Conservation (phyloP, 78 protist species). For the Dictyostelium purpureum region DNA sequence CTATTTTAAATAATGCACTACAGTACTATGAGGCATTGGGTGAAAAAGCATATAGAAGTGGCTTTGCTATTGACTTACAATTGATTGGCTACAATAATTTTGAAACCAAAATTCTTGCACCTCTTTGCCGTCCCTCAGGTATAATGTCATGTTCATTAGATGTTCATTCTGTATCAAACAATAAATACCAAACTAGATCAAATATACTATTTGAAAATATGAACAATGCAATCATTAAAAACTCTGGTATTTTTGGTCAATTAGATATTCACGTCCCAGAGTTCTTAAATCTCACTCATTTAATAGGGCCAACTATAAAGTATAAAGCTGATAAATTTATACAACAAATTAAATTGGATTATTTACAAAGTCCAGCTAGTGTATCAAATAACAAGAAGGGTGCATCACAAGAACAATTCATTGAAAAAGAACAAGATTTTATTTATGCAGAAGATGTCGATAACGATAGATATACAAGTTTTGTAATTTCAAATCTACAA, state of each 20-base stretch:
- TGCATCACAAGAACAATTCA: not conserved
- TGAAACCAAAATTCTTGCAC: not conserved
- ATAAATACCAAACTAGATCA: no score
- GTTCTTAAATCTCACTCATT: constrained; percentile 14
- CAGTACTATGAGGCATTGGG: constrained; percentile 36
- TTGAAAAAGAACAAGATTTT: not conserved
- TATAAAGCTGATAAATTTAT: not conserved
- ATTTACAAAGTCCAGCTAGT: no score
- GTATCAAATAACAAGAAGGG: not conserved
- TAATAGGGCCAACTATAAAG: constrained; percentile 55
- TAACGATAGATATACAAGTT: constrained; percentile 4
- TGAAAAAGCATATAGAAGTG: constrained; percentile 9
- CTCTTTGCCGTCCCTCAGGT: constrained; percentile 8
- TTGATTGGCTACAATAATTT: constrained; percentile 38
- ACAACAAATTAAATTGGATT: not conserved
- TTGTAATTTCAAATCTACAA: constrained; percentile 24
- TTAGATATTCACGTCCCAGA: constrained; percentile 54
- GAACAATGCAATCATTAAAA: constrained; percentile 37
- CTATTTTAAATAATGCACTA: not conserved
- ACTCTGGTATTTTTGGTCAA: constrained; percentile 8
- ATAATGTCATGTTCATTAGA: constrained; percentile 8
- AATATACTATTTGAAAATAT: constrained; percentile 13
- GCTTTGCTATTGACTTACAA: constrained; percentile 1
- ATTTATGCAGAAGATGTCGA: no score
- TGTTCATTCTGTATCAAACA: not conserved